Base-by-base conservation (phyloP, 805 yeast genomes). In the Yarrowia bubula region DNA sequence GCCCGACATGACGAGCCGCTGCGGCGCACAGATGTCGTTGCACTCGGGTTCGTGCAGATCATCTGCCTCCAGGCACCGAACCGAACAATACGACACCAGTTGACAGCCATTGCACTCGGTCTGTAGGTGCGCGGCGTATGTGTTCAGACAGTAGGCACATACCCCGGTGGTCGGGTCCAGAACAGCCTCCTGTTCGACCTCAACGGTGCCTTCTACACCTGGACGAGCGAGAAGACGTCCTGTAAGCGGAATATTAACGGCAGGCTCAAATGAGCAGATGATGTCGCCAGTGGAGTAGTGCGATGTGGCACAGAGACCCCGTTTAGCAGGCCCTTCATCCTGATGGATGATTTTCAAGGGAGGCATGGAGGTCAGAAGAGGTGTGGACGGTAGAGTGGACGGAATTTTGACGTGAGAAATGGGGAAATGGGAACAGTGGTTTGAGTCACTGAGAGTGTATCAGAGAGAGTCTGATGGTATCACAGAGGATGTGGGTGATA, bases 71-170 rank as follows among this genome's bases (percentile, higher is more conserved):
- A 37, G 41, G 11, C 61, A 55, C 8, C 11, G 6, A 5, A 6
- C 35, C 1, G 61, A 55, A 47, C 61, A 55, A 10, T 55, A 55
- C n/a, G 61, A 55, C 61, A 55, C 31, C 38, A 55, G 47, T 3
- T 55, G 31, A 38, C 61, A 55, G 17, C 17, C 31, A n/a, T 8
- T 17, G 17, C 61, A 55, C 1, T 31, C 13, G 13, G 42, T 31
- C 3, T 39, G 15, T n/a, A 17, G 8, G 3, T n/a, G 7, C 10
- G 61, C 61, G 1, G 46, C 31, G 38, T 39, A 55, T 2, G 42
- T 39, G 7, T 31, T 38, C 31, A 55, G 37, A 31, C 61, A 55
- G 14, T 5, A 55, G 11, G 35, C 47, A 10, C 61, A 55, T 1
- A 41, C 38, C 8, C 61, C 61, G 2, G 61, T 14, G 1, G 61